A percentile compares a stretch with the other conserved stretches of the same genome.
Conservation (phyloP, 2,329 filamentous ascomycete genomes). For the Neofusicoccum sp. region DNA sequence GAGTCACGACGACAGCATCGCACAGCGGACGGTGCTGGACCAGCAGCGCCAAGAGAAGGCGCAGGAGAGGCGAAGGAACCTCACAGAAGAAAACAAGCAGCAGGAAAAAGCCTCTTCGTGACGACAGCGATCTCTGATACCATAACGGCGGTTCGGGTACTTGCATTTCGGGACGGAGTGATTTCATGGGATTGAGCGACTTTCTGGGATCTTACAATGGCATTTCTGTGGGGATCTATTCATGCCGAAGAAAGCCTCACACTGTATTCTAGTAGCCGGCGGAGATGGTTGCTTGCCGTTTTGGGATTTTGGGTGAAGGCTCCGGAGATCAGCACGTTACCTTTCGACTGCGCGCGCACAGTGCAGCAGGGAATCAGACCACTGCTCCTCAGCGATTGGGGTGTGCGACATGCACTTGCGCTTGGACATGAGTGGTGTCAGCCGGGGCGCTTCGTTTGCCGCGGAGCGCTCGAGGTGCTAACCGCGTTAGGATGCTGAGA, state of each 20-base stretch:
- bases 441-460: not conserved
- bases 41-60: conserved; percentile 86
- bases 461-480: too few species aligned
- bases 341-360: not conserved
- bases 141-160: conserved; percentile 18
- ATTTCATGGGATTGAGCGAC: conserved; percentile 17
- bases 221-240: conserved; percentile 17
- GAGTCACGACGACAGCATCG: conserved; percentile 93
- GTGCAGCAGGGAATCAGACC: conserved; percentile 3
- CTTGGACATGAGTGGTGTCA: not conserved
- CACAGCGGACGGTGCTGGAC: conserved; percentile 84
- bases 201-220: conserved; percentile 17
- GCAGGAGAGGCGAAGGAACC: conserved; percentile 44
- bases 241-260: conserved; percentile 4
- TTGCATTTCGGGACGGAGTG: conserved; percentile 21
- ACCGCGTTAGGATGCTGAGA: not conserved
- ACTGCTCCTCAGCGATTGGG: conserved; percentile 1
- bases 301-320: conserved; percentile 10
- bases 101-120: conserved; percentile 27
- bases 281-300: conserved; percentile 10
- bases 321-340: not conserved
- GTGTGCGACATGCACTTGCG: not conserved
- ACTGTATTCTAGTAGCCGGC: conserved; percentile 19
- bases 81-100: conserved; percentile 24
- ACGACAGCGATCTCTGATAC: conserved; percentile 20